phyloP scores from a whole-genome alignment of 2,329 filamentous ascomycete species.

The Scedosporium boydii region DNA sequence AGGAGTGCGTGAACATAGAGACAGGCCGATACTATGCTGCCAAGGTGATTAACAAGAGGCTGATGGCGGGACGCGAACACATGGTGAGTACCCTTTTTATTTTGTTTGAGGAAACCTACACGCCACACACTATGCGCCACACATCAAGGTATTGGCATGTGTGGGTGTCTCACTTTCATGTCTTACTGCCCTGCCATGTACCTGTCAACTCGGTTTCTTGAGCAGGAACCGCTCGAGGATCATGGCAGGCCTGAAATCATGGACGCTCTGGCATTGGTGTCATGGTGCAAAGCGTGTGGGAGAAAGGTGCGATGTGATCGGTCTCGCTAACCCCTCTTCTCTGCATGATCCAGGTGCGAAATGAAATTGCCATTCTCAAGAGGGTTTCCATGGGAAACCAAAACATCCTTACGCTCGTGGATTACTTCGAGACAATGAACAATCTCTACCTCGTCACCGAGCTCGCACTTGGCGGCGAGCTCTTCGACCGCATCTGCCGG shows the following conservation, averaged over 20 bases:
- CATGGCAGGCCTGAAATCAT: background rate
- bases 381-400: slow-evolving; percentile 98
- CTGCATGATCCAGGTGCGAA: slow-evolving; percentile 58
- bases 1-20: slow-evolving; percentile 97
- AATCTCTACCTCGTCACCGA: slow-evolving; percentile 98
- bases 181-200: no score
- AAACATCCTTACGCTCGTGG: slow-evolving; percentile 94
- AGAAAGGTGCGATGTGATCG: background rate
- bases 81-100: slow-evolving; percentile 55
- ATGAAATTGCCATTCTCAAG: slow-evolving; percentile 96
- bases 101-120: background rate
- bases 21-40: slow-evolving; percentile 97
- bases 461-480: slow-evolving; percentile 87
- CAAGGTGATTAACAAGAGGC: slow-evolving; percentile 97
- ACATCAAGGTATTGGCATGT: background rate
- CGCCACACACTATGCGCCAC: background rate
- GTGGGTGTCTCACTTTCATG: no score
- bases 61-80: slow-evolving; percentile 96
- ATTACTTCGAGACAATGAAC: slow-evolving; percentile 99
- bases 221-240: no score
- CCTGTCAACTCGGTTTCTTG: no score
- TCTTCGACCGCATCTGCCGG: slow-evolving; percentile 96
- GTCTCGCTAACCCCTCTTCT: background rate
- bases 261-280: no score
- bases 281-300: no score